Percentiles rank a stretch among this genome's conserved stretches.
Evolutionary conservation across 371 early-diverging fungal genomes (phyloP).

Genomic region (Entomophthora muscae): DNA sequence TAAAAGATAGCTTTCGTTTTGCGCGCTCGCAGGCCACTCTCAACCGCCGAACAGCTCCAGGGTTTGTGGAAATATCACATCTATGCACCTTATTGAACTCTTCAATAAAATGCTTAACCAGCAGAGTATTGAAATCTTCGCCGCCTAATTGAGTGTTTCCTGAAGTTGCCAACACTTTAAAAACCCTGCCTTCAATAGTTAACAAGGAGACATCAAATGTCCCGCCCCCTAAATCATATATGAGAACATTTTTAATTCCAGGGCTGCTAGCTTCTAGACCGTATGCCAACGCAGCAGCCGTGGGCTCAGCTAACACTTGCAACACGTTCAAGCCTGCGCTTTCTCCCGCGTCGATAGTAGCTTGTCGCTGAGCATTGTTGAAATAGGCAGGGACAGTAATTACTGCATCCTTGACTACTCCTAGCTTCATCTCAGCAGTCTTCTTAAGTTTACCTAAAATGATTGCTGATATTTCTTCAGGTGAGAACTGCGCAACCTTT

Average conservation of each 20-base stretch:
- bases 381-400: conserved; percentile 90
- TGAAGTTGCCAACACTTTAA: conserved; percentile 68
- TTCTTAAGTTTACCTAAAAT: conserved; percentile 92
- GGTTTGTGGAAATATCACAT: conserved; percentile 55
- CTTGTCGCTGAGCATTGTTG: too few species aligned
- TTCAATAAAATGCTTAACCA: conserved; percentile 64
- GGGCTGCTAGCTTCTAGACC: conserved; percentile 76
- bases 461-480: conserved; percentile 86
- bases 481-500: conserved; percentile 76
- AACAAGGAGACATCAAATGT: conserved; percentile 86
- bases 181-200: conserved; percentile 71
- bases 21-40: conserved; percentile 96
- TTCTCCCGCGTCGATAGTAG: conserved; percentile 95
- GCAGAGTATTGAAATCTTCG: too few species aligned
- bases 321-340: conserved; percentile 94
- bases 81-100: conserved; percentile 74
- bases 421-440: conserved; percentile 76
- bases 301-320: conserved; percentile 98
- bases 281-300: conserved; percentile 98
- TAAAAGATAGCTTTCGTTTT: conserved; percentile 91
- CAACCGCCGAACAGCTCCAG: conserved; percentile 87
- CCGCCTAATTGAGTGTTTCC: conserved; percentile 96
- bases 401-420: conserved; percentile 66
- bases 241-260: conserved; percentile 51
- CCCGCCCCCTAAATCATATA: conserved; percentile 97